Evolutionary conservation across 2,329 filamentous ascomycete genomes (phyloP).

Genomic region (Aspergillus novoparasiticus): DNA sequence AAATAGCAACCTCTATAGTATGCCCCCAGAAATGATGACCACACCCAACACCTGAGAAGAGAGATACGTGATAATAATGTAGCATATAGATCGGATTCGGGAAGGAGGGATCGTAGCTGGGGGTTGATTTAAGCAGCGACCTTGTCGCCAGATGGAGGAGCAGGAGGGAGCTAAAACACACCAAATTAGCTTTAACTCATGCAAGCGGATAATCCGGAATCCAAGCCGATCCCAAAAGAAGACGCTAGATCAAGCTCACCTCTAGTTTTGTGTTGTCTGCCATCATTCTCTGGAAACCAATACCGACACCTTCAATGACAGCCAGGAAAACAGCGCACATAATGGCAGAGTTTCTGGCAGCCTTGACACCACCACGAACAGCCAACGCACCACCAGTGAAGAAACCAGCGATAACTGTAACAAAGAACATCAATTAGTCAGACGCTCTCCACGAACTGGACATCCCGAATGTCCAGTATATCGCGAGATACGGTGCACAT

Average conservation of each 20-base stretch:
- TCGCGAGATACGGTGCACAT: slow-evolving; percentile 31
- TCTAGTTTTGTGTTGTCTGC: slow-evolving; percentile 85
- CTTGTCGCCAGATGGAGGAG: slow-evolving; percentile 39
- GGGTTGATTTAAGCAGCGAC: slow-evolving; percentile 35
- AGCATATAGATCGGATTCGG: slow-evolving; percentile 18
- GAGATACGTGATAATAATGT: slow-evolving; percentile 35
- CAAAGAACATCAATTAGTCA: neutral
- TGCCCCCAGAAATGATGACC: slow-evolving; percentile 35
- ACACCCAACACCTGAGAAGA: slow-evolving; percentile 44
- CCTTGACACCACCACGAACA: slow-evolving; percentile 86
- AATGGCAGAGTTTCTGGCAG: slow-evolving; percentile 92
- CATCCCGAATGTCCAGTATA: neutral
- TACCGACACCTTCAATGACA: slow-evolving; percentile 96
- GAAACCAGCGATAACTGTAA: slow-evolving; percentile 81
- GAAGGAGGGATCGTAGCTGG: slow-evolving; percentile 1
- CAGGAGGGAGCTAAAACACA: slow-evolving; percentile 36
- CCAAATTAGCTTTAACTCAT: neutral
- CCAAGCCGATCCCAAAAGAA: neutral
- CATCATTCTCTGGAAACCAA: slow-evolving; percentile 93
- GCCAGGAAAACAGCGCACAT: slow-evolving; percentile 92
- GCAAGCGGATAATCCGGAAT: neutral
- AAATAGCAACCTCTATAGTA: slow-evolving; percentile 37
- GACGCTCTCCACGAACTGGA: neutral
- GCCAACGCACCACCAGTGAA: slow-evolving; percentile 93
- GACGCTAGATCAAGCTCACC: slow-evolving; percentile 45